Conservation (phyloP, 352 stramenopile species). For the Phytophthora idaei region DNA sequence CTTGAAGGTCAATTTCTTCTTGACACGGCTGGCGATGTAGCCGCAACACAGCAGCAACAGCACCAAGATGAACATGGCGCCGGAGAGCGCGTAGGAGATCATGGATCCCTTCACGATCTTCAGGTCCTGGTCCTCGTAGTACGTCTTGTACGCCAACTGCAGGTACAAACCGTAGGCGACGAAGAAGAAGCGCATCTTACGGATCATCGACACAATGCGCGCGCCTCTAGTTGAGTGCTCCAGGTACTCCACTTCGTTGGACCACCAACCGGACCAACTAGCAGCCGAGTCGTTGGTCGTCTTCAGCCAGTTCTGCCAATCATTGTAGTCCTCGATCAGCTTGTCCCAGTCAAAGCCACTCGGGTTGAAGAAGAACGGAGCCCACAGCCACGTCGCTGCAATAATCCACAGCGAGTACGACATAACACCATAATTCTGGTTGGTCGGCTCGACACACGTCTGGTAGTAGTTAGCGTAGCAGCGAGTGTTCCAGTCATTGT, state of each 20-base stretch:
- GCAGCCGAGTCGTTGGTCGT: constrained; percentile 87
- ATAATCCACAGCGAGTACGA: constrained; percentile 98
- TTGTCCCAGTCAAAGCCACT: constrained; percentile 99
- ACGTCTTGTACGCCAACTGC: constrained; percentile 80
- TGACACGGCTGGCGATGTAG: constrained; percentile 85
- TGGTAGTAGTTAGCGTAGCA: constrained; percentile 90
- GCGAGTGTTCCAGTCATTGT: constrained; percentile 79
- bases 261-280: constrained; percentile 91
- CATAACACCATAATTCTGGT: constrained; percentile 97
- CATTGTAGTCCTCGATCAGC: constrained; percentile 93
- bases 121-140: constrained; percentile 70
- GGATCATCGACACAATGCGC: constrained; percentile 72
- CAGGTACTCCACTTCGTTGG: constrained; percentile 81
- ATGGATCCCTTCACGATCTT: constrained; percentile 65
- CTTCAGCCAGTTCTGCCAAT: constrained; percentile 95
- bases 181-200: constrained; percentile 86
- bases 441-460: constrained; percentile 92
- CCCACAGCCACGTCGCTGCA: constrained; percentile 88
- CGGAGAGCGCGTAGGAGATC: constrained; percentile 69
- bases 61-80: constrained; percentile 74
- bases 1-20: constrained; percentile 91
- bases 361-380: constrained; percentile 95
- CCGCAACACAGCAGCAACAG: constrained; percentile 80
- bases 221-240: constrained; percentile 74
- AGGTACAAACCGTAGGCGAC: constrained; percentile 81